Percentiles rank a stretch among this genome's conserved stretches.
These are phyloP conservation scores for Cyberlindnera japonica DNA, from an alignment of 805 yeast species.

Conservation along the genomic window DNA sequence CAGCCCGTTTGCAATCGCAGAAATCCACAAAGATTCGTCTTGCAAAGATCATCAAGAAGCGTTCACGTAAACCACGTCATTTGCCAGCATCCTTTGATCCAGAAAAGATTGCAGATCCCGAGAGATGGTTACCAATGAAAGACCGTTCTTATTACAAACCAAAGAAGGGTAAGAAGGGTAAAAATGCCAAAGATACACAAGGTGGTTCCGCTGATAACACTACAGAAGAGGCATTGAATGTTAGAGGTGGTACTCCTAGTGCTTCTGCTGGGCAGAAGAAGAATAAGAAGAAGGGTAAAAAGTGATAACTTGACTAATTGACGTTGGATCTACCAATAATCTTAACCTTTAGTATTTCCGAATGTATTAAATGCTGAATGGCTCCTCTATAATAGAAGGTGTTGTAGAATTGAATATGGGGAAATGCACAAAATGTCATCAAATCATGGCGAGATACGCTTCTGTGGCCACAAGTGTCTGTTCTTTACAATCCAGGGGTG, in stretches of 20 bases:
- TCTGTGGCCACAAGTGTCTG: constrained; percentile 53
- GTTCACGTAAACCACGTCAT: constrained; percentile 32
- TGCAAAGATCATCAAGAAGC: constrained; percentile 27
- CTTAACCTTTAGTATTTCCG: too few relatives aligned
- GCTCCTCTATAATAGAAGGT: too few relatives aligned
- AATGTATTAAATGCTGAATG: too few relatives aligned
- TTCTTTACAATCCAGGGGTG: constrained; percentile 87
- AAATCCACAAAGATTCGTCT: background rate
- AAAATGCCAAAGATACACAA: constrained; percentile 45
- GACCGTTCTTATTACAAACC: constrained; percentile 84
- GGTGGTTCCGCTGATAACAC: constrained; percentile 53
- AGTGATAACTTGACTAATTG: constrained; percentile 13
- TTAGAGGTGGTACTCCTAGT: constrained; percentile 6
- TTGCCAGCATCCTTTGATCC: constrained; percentile 41
- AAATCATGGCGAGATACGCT: constrained; percentile 10
- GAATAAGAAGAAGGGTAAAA: constrained; percentile 27
- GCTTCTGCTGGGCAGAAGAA: constrained; percentile 6
- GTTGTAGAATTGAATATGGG: too few relatives aligned
- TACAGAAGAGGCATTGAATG: constrained; percentile 34
- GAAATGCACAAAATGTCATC: too few relatives aligned
- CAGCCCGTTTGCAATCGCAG: constrained; percentile 7
- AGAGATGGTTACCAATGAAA: constrained; percentile 89
- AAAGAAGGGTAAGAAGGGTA: constrained; percentile 48
- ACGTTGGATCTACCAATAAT: background rate
- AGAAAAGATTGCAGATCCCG: constrained; percentile 48